A percentile compares a stretch with the other conserved stretches of the same genome.
These are phyloP conservation scores for Chlamydomonas eustigma DNA, from an alignment of 139 green algal genomes.

Conservation along the genomic window DNA sequence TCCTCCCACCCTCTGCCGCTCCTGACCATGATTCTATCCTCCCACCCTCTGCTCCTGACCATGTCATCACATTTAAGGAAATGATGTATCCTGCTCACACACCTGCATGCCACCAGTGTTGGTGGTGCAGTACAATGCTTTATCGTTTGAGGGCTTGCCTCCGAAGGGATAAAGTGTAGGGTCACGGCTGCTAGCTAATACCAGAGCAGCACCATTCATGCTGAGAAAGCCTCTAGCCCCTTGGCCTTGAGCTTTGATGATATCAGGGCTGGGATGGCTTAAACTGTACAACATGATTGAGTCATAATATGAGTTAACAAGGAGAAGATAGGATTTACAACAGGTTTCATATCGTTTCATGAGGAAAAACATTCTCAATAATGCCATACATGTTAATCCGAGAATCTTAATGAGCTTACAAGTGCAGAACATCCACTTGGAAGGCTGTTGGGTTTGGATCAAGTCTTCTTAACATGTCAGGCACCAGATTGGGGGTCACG, in stretches of 20 bases:
- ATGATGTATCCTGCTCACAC: no score
- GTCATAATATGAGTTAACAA: no score
- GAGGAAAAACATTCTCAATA: neutral
- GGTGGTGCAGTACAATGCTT: slow-evolving; percentile 35
- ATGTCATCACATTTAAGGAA: no score
- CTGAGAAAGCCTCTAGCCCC: slow-evolving; percentile 41
- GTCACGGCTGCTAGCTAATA: slow-evolving; percentile 59
- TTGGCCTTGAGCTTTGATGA: slow-evolving; percentile 20
- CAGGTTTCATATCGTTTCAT: no score
- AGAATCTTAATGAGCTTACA: slow-evolving; percentile 36
- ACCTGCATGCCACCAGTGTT: slow-evolving; percentile 38
- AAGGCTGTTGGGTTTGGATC: slow-evolving; percentile 26
- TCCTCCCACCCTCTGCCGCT: no score
- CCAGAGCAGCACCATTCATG: slow-evolving; percentile 11
- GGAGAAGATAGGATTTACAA: no score
- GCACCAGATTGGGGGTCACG: slow-evolving; percentile 42
- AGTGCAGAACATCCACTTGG: slow-evolving; percentile 50
- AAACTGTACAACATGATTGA: slow-evolving; percentile 61
- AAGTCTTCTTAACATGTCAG: slow-evolving; percentile 52
- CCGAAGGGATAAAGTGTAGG: slow-evolving; percentile 56
- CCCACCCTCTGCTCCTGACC: no score
- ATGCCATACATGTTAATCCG: neutral
- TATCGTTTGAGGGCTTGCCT: slow-evolving; percentile 31
- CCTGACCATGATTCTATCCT: no score
- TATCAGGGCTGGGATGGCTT: slow-evolving; percentile 29